These are phyloP conservation scores for Aurantiochytrium sp. DNA, from an alignment of 108 stramenopile genomes.

Conservation along the genomic window DNA sequence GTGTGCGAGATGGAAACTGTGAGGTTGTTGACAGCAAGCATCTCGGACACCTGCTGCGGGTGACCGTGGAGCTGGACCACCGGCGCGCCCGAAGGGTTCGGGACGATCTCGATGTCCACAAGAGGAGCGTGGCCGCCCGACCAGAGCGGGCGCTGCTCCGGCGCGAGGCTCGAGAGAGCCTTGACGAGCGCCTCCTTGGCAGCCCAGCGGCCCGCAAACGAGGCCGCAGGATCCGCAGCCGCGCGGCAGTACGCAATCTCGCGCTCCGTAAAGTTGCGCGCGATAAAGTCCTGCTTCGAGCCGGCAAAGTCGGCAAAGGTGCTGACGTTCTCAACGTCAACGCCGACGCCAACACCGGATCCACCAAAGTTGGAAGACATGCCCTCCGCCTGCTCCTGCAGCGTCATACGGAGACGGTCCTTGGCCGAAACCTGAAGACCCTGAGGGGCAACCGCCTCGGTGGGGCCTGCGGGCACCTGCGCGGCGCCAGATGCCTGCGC, in stretches of 20 bases:
- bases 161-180: neutral
- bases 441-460: neutral
- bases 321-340: slow-evolving; percentile 2
- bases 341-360: neutral
- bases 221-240: neutral
- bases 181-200: slow-evolving; percentile 26
- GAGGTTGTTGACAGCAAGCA: neutral
- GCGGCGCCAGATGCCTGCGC: no score
- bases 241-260: neutral
- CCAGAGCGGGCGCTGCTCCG: neutral
- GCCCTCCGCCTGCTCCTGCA: neutral
- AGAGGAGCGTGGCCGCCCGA: neutral
- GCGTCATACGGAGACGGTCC: neutral
- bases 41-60: neutral
- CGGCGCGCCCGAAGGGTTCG: neutral
- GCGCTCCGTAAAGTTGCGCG: slow-evolving; percentile 15
- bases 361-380: neutral
- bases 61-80: neutral
- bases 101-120: neutral
- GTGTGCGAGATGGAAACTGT: slow-evolving; percentile 2
- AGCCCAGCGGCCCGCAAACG: slow-evolving; percentile 24
- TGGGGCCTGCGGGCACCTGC: no score
- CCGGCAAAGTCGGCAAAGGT: slow-evolving; percentile 4
- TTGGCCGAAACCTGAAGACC: neutral
- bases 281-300: neutral